Conservation (phyloP, 345 rosid genomes). For the Hibiscus trionum region DNA sequence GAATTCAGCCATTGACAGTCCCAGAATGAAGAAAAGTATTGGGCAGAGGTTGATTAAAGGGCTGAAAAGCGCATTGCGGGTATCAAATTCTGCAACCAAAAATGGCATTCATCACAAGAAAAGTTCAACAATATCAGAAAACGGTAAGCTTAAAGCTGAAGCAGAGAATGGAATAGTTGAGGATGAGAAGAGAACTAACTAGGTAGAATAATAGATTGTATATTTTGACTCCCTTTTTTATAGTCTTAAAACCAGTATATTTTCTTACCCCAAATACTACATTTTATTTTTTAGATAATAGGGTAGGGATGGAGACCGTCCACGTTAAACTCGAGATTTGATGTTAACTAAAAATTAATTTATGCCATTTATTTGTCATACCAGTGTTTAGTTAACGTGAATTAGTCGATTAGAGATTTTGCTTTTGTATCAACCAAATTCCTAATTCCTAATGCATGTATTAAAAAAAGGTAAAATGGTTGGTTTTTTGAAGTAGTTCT, state of each 20-base stretch:
- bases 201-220: too few relatives aligned
- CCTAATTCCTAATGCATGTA: neutral
- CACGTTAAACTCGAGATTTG: too few relatives aligned
- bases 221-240: too few relatives aligned
- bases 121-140: slow-evolving; percentile 5
- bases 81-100: slow-evolving; percentile 31
- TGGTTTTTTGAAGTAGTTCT: too few relatives aligned
- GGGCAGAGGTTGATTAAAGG: slow-evolving; percentile 50
- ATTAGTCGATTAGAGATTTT: neutral
- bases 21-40: slow-evolving; percentile 23
- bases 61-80: slow-evolving; percentile 43
- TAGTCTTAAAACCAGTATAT: neutral
- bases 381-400: too few relatives aligned
- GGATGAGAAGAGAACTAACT: neutral
- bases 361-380: too few relatives aligned
- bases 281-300: neutral
- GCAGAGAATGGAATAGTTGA: neutral
- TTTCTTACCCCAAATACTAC: neutral
- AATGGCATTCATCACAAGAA: slow-evolving; percentile 4
- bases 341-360: too few relatives aligned
- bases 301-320: too few relatives aligned
- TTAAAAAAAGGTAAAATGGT: neutral
- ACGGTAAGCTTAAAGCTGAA: neutral
- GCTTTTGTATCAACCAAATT: neutral
- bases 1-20: slow-evolving; percentile 8